These are phyloP conservation scores for Backusella liffmaniae DNA, from an alignment of 192 early-diverging fungal genomes.

Conservation along the genomic window DNA sequence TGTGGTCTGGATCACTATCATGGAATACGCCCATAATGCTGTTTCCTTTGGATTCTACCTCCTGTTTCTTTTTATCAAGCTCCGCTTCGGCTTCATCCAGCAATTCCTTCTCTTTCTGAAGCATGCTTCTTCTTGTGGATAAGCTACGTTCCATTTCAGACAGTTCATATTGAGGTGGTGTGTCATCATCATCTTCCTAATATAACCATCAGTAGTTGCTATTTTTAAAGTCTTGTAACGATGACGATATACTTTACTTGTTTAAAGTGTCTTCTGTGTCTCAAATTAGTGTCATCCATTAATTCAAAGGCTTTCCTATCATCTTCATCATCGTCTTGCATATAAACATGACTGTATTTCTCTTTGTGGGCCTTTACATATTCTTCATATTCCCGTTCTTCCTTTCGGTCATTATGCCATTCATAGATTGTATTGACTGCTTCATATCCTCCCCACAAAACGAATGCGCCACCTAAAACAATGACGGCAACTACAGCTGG, in stretches of 20 bases:
- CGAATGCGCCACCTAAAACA: not conserved
- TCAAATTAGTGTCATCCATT: not conserved
- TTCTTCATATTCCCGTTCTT: slow-evolving; percentile 21
- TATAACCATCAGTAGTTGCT: not conserved
- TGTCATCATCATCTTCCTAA: not conserved
- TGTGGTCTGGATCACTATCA: not conserved
- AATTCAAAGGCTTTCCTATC: not conserved
- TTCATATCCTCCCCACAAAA: slow-evolving; percentile 16
- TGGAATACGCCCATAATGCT: slow-evolving; percentile 10
- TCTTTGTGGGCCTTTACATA: slow-evolving; percentile 5
- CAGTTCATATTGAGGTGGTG: not conserved
- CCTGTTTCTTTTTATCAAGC: not conserved
- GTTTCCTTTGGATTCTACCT: slow-evolving; percentile 5
- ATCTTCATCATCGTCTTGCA: slow-evolving; percentile 5
- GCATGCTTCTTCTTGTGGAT: not conserved
- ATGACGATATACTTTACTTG: not conserved
- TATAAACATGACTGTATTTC: not conserved
- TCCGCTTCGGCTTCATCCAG: slow-evolving; percentile 3
- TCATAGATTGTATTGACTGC: slow-evolving; percentile 2
- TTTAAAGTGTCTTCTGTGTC: slow-evolving; percentile 5
- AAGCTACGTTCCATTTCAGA: slow-evolving; percentile 13
- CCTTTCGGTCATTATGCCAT: slow-evolving; percentile 8
- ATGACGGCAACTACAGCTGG: slow-evolving; percentile 16
- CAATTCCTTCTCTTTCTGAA: not conserved
- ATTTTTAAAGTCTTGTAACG: not conserved